Evolutionary conservation across 768 basidiomycete species (phyloP), one percentile per base, ranked within the genome.

Genomic region (Lactarius hatsudake): DNA sequence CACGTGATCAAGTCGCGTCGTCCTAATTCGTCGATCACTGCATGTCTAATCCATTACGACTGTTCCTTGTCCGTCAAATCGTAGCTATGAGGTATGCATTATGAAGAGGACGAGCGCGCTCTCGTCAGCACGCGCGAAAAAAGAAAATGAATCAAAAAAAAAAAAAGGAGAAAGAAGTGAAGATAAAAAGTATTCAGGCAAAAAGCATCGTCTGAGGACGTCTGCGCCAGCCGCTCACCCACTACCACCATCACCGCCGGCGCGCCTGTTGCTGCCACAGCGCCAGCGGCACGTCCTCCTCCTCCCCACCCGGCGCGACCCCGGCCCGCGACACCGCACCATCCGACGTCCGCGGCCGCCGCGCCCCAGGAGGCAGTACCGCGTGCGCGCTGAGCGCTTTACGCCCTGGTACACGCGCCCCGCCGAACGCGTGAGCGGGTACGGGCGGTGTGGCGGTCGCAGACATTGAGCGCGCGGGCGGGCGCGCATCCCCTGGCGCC

Each of bases 221-320:
- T 38, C 12, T 38, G 36, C 36, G 38, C 38, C 38, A 17, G 17
- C 38, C 0, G 15, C 15, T 17, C 38, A 32, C 32, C 32, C 32
- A 32, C 32, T 32, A 15, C 38, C 26, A 4, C 38, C 61, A 45
- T 68, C 54, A 68, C 28, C 67, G 40, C 26, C 67, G 42, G 15
- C 67, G 54, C 34, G 48, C n/a, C 43, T 64, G 67, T 59, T 69
- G 89, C 75, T 92, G 90, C 82, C 86, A 92, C 64, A 91, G 76
- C 23, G 92, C 90, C 58, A 94, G 79, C 23, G 91, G 91, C 45
- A 91, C 78, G 73, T 93, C 91, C 74, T 93, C 91, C 73, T 93
- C 91, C 73, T 91, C 89, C 32, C 76, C 63, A 70, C 59, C 74
- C 23, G 26, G 51, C 26, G 12, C 48, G 13, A 71, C 23, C 42